Evolutionary conservation across 148 eudicot genomes (phyloP), one percentile per base, ranked within the genome.

Genomic region (Cornus florida): DNA sequence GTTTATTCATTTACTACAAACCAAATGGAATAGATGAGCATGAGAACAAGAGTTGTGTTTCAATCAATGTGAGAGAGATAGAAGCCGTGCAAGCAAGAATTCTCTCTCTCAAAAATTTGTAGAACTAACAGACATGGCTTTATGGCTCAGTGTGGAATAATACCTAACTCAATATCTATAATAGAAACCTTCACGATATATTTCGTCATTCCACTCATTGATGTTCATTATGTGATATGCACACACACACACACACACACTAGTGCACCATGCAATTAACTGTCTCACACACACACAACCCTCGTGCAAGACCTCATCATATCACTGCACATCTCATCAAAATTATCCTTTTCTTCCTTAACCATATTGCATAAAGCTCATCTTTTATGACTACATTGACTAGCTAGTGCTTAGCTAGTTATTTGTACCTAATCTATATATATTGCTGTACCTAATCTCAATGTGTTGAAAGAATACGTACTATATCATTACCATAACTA

Each of bases 81-180:
- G 59, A 31, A 75, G 70, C 32, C 77, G 77, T 79, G 71, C 79
- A 86, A 81, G 81, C 11, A 71, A 56, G 35, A 33, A 23, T 13
- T 46, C 76, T 72, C 71, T 70, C 71, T 71, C 70, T 72, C 0
- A 71, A 67, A 62, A 85, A 78, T 2, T 57, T 43, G 79, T 28
- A 79, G 82, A 72, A 43, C 9, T 43, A 82, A 82, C 75, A 79
- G 75, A 83, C 60, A 75, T 74, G 64, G 79, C 91, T 88, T 86
- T 88, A 75, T 80, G 79, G 73, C 39, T 23, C n/a, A 53, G 62
- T 77, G 50, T 69, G 79, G 77, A 79, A 75, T 66, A 43, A 69
- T 77, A 82, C 81, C 85, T 24, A 83, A 82, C 75, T 32, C 48
- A 17, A 67, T 56, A 43, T 84, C 73, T 56, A 71, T 16, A 75